These are phyloP conservation scores for Scolecobasidium constrictum DNA, from an alignment of 2,329 filamentous ascomycete genomes.

Conservation along the genomic window DNA sequence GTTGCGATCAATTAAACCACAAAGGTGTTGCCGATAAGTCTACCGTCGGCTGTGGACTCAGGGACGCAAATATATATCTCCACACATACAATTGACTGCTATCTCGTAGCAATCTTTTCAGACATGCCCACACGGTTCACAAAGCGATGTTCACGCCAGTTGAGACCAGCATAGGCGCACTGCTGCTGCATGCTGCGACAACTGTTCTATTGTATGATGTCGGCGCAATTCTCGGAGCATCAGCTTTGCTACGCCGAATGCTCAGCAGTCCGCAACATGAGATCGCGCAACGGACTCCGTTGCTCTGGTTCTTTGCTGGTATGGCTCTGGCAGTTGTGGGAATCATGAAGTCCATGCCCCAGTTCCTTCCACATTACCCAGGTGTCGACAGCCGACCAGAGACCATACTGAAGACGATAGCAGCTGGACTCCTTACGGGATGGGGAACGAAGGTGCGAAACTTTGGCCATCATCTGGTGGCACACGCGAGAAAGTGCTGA, in stretches of 20 bases:
- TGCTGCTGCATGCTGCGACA: slow-evolving; percentile 40
- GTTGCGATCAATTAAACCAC: no score
- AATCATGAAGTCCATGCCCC: slow-evolving; percentile 31
- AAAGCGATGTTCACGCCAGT: slow-evolving; percentile 42
- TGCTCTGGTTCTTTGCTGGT: slow-evolving; percentile 34
- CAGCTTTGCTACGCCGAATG: slow-evolving; percentile 33
- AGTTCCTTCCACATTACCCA: slow-evolving; percentile 33
- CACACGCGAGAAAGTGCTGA: slow-evolving; percentile 2
- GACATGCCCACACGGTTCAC: no score
- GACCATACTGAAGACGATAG: slow-evolving; percentile 27
- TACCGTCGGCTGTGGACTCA: no score
- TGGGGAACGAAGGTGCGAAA: slow-evolving; percentile 40
- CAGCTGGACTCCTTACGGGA: slow-evolving; percentile 34
- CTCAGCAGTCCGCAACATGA: slow-evolving; percentile 28
- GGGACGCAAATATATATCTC: no score
- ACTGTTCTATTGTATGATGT: slow-evolving; percentile 39
- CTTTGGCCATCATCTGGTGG: slow-evolving; percentile 1
- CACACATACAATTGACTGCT: no score
- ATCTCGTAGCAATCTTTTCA: no score
- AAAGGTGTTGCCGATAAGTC: no score
- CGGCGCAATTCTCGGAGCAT: slow-evolving; percentile 40
- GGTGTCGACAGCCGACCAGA: slow-evolving; percentile 16
- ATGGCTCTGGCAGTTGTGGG: slow-evolving; percentile 25
- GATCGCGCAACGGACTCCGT: not conserved
- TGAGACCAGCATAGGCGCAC: slow-evolving; percentile 38